Evolutionary conservation across 169 alveolate species (phyloP).

Genomic region (Plasmodium gaboni): DNA sequence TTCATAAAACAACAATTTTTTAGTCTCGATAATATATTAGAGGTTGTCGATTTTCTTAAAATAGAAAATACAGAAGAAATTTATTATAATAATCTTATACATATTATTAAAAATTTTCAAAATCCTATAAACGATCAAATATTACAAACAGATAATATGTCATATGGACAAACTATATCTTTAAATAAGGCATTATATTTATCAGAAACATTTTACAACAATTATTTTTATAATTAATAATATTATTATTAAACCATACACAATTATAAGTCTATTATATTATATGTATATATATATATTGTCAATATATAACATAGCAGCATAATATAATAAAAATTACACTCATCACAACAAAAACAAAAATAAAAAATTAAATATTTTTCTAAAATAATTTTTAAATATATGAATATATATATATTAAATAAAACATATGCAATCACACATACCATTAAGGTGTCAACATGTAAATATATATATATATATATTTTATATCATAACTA

Average conservation of each 20-base stretch:
- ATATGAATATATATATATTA: no score
- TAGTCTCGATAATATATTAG: constrained; percentile 34
- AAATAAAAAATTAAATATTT: no score
- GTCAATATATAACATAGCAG: no score
- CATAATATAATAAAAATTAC: no score
- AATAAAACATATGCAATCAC: neutral
- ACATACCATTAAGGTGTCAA: neutral
- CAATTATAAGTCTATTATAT: no score
- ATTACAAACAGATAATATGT: constrained; percentile 42
- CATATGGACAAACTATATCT: constrained; percentile 24
- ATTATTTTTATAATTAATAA: constrained; percentile 9
- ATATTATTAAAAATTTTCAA: constrained; percentile 48
- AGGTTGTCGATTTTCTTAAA: constrained; percentile 36
- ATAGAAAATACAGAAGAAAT: constrained; percentile 62
- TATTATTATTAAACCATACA: neutral
- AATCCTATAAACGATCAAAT: constrained; percentile 17
- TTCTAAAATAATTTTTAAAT: no score
- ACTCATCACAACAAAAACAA: no score
- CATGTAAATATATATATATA: neutral
- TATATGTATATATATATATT: no score
- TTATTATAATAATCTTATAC: constrained; percentile 37
- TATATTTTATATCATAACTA: no score
- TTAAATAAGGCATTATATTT: constrained; percentile 27
- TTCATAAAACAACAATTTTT: constrained; percentile 13
- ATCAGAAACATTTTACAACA: constrained; percentile 35